Evolutionary conservation across 225 moss, liverwort and hornwort species (phyloP), one percentile per base, ranked within the genome.

Genomic region (Neckera pumila): DNA sequence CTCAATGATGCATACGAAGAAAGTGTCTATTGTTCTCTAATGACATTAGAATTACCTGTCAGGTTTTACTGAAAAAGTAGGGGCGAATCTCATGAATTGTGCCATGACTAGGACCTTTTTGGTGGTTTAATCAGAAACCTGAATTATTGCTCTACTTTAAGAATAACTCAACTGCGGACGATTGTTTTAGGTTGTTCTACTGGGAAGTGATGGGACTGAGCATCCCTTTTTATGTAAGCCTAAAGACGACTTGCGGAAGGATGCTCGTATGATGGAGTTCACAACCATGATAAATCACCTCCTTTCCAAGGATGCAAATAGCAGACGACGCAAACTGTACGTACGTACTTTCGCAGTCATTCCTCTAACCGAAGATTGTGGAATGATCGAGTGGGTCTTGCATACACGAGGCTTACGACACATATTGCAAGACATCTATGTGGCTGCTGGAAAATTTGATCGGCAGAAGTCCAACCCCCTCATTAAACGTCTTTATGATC

Each of bases 231-330:
- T 99, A 60, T 99, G 99, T 86, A 99, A 99, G 86, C 99, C 99
- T 22, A 99, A 99, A 88, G 99, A 99, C 86, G 99, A 99, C 87
- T 90, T 99, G 61, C 96, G 99, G 71, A 99, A 99, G 90, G 99
- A 99, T 90, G 99, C 99, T 59, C 95, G 99, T 51, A 99, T 99
- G 99, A 97, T 99, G 99, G 99, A 99, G 88, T 99, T 99, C 86
- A 99, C 99, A 43, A 99, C 97, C 70, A 99, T 97, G 99, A 99
- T 99, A 87, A 99, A 99, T 82, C 94, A 97, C 38, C 92, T 99
- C 40, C 96, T 99, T 83, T 96, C 94, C 38, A 99, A 99, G 89
- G 96, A 99, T 87, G 94, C 99, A 17, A 96, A 97, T 87, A 99
- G 99, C 86, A 94, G 99, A 65, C 95, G 96, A 30, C 91, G 97